Base-by-base conservation (phyloP, 1,284 basidiomycete species). In the Puccinia hordei region DNA sequence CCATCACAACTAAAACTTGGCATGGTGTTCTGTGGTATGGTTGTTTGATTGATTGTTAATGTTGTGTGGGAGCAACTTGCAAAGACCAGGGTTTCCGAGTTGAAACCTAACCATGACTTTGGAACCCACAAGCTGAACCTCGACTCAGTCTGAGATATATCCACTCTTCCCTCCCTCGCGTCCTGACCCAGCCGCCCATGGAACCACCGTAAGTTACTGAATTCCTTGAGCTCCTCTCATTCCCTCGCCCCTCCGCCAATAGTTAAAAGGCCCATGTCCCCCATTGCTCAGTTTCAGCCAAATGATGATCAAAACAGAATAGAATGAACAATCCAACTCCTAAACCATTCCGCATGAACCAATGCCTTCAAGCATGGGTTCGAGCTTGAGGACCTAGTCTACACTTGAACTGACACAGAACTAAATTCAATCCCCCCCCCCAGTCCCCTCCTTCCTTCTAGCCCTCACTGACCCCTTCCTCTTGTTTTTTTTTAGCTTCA, bases 1-100 rank as follows among this genome's bases (percentile, higher is more conserved):
- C 71, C 71, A 55, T 73, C 71, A n/a, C 71, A 73, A 24, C 35
- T 73, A 24, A 73, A 73, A 33, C 71, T 73, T 19, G 71, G 71
- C 71, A 73, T 73, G 0, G 30, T 46, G 66, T 51, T 12, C 41
- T 6, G 65, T n/a, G 13, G 6, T 30, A 44, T 12, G 3, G 15
- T 12, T 66, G n/a, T 17, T 24, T 19, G 19, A 24, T 8, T 1
- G 10, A 10, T 44, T 30, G 12, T 33, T 27, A 57, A n/a, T 30
- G 24, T 66, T 38, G 33, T 6, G 38, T 59, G n/a, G 27, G 12
- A 38, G 19, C 13, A 19, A 41, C 4, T 41, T 41, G 38, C 38
- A n/a, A n/a, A n/a, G n/a, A n/a, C n/a, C n/a, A n/a, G n/a, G n/a
- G n/a, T 41, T 41, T 41, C 38, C 46, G 13, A 49, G 13, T 49